phyloP scores from a whole-genome alignment of 78 protist species.

The Pigoraptor vietnamica region DNA sequence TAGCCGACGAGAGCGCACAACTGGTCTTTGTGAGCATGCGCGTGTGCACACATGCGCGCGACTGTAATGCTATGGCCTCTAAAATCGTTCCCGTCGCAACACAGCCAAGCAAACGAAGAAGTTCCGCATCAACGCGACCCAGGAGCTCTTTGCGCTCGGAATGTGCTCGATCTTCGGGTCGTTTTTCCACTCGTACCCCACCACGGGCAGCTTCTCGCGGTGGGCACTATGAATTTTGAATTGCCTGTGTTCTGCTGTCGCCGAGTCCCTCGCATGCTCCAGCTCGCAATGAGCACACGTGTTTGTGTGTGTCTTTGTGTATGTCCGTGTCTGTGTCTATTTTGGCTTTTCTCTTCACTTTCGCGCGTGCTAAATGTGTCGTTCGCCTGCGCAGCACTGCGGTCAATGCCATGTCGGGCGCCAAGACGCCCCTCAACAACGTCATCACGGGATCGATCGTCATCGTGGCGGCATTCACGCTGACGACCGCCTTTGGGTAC shows the following conservation, averaged over 20 bases:
- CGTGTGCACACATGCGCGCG: too few species aligned
- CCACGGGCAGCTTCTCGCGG: neutral
- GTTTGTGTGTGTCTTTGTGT: too few species aligned
- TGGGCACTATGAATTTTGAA: too few species aligned
- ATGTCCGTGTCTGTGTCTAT: too few species aligned
- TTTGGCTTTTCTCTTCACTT: too few species aligned
- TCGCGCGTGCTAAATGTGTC: too few species aligned
- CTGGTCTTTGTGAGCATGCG: too few species aligned
- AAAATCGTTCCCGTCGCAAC: neutral
- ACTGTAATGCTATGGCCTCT: too few species aligned
- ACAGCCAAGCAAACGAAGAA: neutral
- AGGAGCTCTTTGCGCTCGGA: neutral
- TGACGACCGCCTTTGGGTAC: neutral
- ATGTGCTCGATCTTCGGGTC: neutral
- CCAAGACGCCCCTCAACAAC: neutral
- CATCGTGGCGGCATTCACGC: neutral
- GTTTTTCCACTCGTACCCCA: neutral
- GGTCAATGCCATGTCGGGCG: neutral
- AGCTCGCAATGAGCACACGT: too few species aligned
- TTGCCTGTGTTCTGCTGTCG: too few species aligned
- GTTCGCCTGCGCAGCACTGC: neutral
- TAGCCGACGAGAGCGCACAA: too few species aligned
- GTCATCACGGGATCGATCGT: neutral
- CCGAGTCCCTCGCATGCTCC: too few species aligned
- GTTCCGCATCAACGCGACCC: neutral